Conservation (phyloP, 2,329 filamentous ascomycete genomes). For the Cryphonectria radicalis region DNA sequence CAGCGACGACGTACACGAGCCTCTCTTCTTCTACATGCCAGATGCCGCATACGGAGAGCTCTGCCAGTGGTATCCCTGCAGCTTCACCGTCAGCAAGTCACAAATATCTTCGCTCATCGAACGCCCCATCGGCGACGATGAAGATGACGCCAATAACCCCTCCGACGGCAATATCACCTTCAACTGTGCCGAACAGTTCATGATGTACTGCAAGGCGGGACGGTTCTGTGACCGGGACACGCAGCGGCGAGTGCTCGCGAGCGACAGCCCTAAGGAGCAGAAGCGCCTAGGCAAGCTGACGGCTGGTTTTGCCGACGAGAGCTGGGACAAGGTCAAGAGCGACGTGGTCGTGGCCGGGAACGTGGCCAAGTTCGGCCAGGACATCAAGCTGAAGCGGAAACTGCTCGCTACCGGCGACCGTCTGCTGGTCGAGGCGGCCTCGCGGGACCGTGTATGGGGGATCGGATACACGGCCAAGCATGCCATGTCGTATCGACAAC, state of each 20-base stretch:
- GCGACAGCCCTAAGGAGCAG: neutral
- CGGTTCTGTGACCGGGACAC: neutral
- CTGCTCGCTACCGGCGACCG: neutral
- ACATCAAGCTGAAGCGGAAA: neutral
- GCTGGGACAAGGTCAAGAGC: constrained; percentile 7
- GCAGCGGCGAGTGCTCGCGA: neutral
- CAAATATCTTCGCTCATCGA: neutral
- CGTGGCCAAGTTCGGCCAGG: neutral
- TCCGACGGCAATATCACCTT: neutral
- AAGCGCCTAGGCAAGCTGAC: neutral
- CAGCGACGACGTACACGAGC: neutral
- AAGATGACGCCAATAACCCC: neutral
- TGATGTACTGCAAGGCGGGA: constrained; percentile 6
- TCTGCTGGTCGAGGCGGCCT: neutral
- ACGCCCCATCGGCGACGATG: neutral
- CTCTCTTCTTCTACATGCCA: constrained; percentile 3
- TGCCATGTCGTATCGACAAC: neutral
- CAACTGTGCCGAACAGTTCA: constrained; percentile 6
- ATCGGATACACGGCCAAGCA: constrained; percentile 1
- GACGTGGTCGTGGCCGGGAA: constrained; percentile 3
- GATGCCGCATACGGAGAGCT: neutral
- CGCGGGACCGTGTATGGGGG: neutral
- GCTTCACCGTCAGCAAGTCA: neutral
- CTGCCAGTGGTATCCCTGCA: constrained; percentile 4
- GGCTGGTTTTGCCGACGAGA: neutral